Evolutionary conservation across 306 rosid genomes (phyloP).

Genomic region (Inga laurina): DNA sequence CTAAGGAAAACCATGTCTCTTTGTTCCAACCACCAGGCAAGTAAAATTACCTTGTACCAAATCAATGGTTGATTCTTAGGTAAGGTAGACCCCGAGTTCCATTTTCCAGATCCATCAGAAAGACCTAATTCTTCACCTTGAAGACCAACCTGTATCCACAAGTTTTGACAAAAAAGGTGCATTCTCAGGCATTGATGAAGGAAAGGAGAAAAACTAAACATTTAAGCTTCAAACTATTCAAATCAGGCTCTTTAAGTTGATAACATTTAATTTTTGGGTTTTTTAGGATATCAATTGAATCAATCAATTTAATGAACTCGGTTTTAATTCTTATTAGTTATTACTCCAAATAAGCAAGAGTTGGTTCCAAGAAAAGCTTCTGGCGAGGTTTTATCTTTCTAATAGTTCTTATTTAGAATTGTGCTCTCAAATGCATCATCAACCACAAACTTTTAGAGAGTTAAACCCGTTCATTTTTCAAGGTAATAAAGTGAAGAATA

Average conservation of each 20-base stretch:
- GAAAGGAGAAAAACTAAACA: neutral
- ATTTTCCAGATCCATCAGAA: slow-evolving; percentile 66
- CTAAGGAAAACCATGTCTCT: neutral
- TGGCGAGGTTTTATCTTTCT: neutral
- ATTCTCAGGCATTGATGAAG: neutral
- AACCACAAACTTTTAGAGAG: neutral
- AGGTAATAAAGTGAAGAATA: neutral
- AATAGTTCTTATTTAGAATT: neutral
- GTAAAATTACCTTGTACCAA: slow-evolving; percentile 86
- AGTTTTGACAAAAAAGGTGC: neutral
- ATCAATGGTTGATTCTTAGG: slow-evolving; percentile 80
- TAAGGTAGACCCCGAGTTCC: slow-evolving; percentile 68
- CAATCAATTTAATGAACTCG: neutral
- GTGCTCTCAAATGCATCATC: neutral
- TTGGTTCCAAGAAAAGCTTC: neutral
- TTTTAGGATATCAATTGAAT: neutral
- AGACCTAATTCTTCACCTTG: slow-evolving; percentile 68
- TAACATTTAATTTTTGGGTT: too few relatives aligned
- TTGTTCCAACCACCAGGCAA: neutral
- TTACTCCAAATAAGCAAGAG: neutral
- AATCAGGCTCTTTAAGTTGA: neutral
- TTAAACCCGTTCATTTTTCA: neutral
- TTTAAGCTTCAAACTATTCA: neutral
- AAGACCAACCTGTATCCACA: slow-evolving; percentile 74
- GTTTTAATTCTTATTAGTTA: neutral